Base-by-base conservation (phyloP, 208 protist genomes). In the Phytomonas sp. region DNA sequence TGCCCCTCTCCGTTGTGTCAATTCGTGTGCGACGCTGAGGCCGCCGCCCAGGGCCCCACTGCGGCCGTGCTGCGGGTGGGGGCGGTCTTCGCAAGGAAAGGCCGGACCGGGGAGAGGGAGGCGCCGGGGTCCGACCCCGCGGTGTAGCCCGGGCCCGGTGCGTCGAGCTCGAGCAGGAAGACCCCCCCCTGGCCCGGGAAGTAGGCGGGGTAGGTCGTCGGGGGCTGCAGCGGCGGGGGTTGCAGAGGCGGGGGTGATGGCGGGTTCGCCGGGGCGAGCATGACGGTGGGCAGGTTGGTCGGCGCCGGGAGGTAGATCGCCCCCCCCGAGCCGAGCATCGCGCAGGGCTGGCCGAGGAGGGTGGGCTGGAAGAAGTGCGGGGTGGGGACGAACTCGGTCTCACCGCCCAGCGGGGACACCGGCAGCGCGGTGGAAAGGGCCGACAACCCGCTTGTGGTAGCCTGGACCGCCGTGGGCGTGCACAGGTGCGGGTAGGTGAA, bases 301-400 rank as follows among this genome's bases (percentile, higher is more conserved):
- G 66, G 8, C 34, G 63, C 16, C 19, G 66, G 16, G 63, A 66
- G 52, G 72, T 79, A 79, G 32, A 79, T 56, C 30, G 66, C 52
- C 12, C 62, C 74, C 19, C 67, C 36, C 0, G 78, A 60, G 31
- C 78, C 78, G n/a, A 75, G 29, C 36, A 79, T 64, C 42, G 71
- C 77, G 66, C 76, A 76, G 37, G 67, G 49, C 60, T 70, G 63
- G 14, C 56, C 61, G 7, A 29, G 34, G 60, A 56, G 5, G 2
- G 45, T 6, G 45, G 45, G 16, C 45, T 56, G 45, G 16, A 56
- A 56, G 45, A 56, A 56, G 19, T 69, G 45, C 37, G 69, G 59
- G 4, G 62, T 33, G 4, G 64, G 52, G 29, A 67, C 32, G 16
- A 66, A 36, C 45, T 71, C 36, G 29, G 49, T 8, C 60, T 60